A percentile compares a stretch with the other conserved stretches of the same genome.
These are phyloP conservation scores for Protomyces macrosporus DNA, from an alignment of 1,139 yeast genomes.

Conservation along the genomic window DNA sequence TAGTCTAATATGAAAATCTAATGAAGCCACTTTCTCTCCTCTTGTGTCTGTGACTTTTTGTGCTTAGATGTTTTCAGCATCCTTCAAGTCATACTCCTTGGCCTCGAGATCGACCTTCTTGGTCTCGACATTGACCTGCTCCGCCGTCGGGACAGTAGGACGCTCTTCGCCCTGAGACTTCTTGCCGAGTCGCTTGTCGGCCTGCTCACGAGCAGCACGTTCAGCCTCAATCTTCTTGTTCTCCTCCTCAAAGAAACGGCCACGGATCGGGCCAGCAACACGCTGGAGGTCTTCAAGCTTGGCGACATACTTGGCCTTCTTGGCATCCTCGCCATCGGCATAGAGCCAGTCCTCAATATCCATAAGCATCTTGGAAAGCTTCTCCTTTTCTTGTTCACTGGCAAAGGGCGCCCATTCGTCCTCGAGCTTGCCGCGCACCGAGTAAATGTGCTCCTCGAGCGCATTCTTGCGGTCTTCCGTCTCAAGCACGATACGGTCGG, in stretches of 20 bases:
- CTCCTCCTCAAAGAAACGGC: slow-evolving; percentile 91
- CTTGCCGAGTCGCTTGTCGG: slow-evolving; percentile 21
- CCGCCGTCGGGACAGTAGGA: slow-evolving; percentile 22
- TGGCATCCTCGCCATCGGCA: slow-evolving; percentile 92
- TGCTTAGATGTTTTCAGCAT: slow-evolving; percentile 4
- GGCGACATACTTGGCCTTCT: slow-evolving; percentile 96
- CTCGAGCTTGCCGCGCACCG: slow-evolving; percentile 92
- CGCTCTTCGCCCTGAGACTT: slow-evolving; percentile 11
- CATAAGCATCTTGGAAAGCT: slow-evolving; percentile 63
- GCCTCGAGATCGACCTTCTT: slow-evolving; percentile 25
- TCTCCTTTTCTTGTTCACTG: slow-evolving; percentile 79
- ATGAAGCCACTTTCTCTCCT: too few relatives aligned
- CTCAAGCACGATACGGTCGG: slow-evolving; percentile 95
- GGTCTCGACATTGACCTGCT: slow-evolving; percentile 21
- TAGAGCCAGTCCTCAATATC: slow-evolving; percentile 98
- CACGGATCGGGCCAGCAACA: slow-evolving; percentile 89
- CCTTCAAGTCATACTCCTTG: slow-evolving; percentile 23
- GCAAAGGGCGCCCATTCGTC: slow-evolving; percentile 88
- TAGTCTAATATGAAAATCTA: too few relatives aligned
- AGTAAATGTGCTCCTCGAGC: slow-evolving; percentile 96
- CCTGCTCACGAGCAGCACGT: slow-evolving; percentile 18
- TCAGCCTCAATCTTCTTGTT: slow-evolving; percentile 82
- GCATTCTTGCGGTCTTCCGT: slow-evolving; percentile 99
- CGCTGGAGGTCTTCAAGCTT: slow-evolving; percentile 96
- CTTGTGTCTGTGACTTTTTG: background rate